These are phyloP conservation scores for Acacia crassicarpa DNA, from an alignment of 306 rosid genomes.

Conservation along the genomic window DNA sequence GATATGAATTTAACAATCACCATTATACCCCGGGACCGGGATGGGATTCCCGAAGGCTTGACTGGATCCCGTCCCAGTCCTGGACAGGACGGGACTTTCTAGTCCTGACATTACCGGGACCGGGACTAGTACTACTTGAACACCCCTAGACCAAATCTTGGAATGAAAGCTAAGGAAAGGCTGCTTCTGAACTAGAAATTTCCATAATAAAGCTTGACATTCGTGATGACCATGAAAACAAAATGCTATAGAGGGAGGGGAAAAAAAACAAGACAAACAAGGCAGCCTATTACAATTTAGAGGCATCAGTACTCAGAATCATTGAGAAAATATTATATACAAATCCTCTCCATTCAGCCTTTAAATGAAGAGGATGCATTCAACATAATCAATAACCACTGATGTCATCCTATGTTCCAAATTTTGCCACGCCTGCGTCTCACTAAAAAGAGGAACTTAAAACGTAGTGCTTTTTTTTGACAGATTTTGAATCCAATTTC, in stretches of 20 bases:
- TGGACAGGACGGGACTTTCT: too few species aligned
- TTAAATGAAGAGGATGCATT: not conserved
- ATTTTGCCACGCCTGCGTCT: not conserved
- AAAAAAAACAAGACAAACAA: not conserved
- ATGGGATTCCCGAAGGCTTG: too few species aligned
- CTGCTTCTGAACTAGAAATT: not conserved
- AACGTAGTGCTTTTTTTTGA: not conserved
- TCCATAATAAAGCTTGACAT: not conserved
- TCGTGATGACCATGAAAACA: not conserved
- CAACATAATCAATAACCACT: too few species aligned
- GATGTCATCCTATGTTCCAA: not conserved
- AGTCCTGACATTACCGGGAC: too few species aligned
- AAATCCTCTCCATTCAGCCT: not conserved
- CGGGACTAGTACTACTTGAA: too few species aligned
- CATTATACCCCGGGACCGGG: not conserved
- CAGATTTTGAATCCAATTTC: not conserved
- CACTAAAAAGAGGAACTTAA: not conserved
- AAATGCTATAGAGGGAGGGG: too few species aligned
- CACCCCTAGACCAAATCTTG: not conserved
- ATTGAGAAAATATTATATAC: not conserved
- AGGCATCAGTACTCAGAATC: not conserved
- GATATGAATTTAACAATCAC: conserved; percentile 5
- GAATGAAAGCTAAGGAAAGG: not conserved
- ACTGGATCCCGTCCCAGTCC: too few species aligned
- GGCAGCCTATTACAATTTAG: not conserved